Conservation (phyloP, 768 basidiomycete genomes). For the Boletus tomentosulus region DNA sequence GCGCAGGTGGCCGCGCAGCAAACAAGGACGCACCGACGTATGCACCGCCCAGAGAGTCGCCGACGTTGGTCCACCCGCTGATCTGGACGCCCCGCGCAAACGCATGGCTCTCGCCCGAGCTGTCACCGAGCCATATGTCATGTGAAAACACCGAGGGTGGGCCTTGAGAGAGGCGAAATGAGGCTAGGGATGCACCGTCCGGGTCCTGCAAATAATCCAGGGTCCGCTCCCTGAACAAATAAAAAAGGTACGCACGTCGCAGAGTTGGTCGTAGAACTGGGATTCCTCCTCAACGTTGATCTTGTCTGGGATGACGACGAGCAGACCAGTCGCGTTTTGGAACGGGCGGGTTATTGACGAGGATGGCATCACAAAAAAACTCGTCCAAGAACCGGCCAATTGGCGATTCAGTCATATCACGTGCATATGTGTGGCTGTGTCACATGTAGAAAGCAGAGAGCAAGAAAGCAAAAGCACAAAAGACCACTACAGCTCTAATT, state of each 20-base stretch:
- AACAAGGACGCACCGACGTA: slow-evolving; percentile 50
- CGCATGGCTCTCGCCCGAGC: slow-evolving; percentile 45
- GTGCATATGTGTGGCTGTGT: background rate
- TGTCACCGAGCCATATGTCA: slow-evolving; percentile 69
- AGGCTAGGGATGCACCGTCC: slow-evolving; percentile 22
- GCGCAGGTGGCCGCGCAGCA: too few species aligned
- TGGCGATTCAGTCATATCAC: background rate
- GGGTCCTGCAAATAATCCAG: slow-evolving; percentile 11
- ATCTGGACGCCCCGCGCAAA: slow-evolving; percentile 67
- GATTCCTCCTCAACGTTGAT: slow-evolving; percentile 72
- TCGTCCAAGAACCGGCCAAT: background rate
- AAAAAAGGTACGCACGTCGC: slow-evolving; percentile 33
- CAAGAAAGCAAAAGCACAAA: too few species aligned
- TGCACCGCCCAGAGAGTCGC: slow-evolving; percentile 57
- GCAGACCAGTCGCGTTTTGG: slow-evolving; percentile 40
- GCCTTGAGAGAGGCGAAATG: slow-evolving; percentile 6
- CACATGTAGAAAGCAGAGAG: background rate
- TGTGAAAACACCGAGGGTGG: slow-evolving; percentile 57
- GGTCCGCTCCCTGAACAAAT: background rate
- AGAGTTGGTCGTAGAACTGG: slow-evolving; percentile 60
- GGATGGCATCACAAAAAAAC: slow-evolving; percentile 8
- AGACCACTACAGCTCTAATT: background rate
- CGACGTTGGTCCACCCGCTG: slow-evolving; percentile 69
- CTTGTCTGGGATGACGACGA: slow-evolving; percentile 51
- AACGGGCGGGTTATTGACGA: slow-evolving; percentile 38